Evolutionary conservation across 2,329 filamentous ascomycete species (phyloP).

Genomic region (Apiospora kogelbergensis): DNA sequence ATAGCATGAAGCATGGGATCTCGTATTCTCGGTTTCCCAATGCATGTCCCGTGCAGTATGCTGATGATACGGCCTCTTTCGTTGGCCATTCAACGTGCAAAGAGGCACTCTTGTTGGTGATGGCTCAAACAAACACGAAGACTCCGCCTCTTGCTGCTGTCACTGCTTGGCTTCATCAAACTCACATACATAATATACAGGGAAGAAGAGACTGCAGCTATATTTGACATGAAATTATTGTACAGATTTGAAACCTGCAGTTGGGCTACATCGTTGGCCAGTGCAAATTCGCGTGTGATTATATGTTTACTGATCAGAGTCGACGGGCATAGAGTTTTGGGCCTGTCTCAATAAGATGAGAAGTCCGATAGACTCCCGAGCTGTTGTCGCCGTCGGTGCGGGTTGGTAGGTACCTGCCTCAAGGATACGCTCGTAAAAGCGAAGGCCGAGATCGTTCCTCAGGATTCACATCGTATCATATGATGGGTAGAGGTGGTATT

Average conservation of each 20-base stretch:
- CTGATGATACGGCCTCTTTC: neutral
- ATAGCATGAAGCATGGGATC: neutral
- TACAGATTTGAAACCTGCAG: no score
- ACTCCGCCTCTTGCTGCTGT: neutral
- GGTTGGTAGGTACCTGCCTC: neutral
- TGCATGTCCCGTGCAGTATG: neutral
- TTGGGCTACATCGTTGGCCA: neutral
- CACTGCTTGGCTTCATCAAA: neutral
- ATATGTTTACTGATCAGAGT: neutral
- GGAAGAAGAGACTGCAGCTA: neutral
- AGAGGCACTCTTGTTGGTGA: neutral
- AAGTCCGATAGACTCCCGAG: neutral
- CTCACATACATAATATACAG: neutral
- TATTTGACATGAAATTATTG: neutral
- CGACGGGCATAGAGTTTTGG: neutral
- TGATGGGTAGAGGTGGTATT: neutral
- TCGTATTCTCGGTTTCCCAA: neutral
- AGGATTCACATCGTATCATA: neutral
- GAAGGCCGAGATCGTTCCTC: neutral
- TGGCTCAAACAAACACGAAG: neutral
- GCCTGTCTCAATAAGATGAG: neutral
- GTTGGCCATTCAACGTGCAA: neutral
- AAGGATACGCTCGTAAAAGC: neutral
- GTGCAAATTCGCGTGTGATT: neutral
- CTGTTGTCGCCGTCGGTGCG: neutral